Evolutionary conservation across 345 rosid genomes (phyloP), one percentile per base, ranked within the genome.

Genomic region (Hibiscus syriacus): DNA sequence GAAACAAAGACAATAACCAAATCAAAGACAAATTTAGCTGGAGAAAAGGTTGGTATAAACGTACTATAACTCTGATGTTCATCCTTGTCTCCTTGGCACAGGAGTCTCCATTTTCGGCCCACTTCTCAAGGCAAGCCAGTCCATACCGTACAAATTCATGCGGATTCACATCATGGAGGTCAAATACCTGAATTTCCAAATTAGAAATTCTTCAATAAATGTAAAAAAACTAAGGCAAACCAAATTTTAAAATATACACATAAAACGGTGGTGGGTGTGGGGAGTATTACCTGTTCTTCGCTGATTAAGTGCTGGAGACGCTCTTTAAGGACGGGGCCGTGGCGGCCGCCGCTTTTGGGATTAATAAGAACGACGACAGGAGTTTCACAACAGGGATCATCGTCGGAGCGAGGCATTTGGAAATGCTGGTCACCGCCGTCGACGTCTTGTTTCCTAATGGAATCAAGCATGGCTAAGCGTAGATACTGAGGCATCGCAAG

Each of bases 341-440:
- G 79, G 13, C 98, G 85, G 29, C 98, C 98, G 25, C 98, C 99
- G 73, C 99, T 90, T 27, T 73, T 79, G 29, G 91, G 79, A 55
- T 92, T 95, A 67, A 95, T 81, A 34, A 95, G 90, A 16, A 95
- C 92, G 6, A 92, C 82, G 68, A 95, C 19, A 16, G 99, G 99
- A 2, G 84, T 77, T 29, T 90, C 93, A 11, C 92, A 89, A 1
- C 82, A 73, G 14, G 43, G 22, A 17, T 10, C 17, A 3, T 66
- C 66, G 7, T 66, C 71, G 59, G 72, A 19, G 46, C 58, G 25
- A 36, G 54, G 59, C 23, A 55, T 2, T 8, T 2, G 63, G 26
- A 65, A 58, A 58, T 67, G 68, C 48, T 7, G 62, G 64, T 68
- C 59, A 29, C 69, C 82, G 60, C 77, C 76, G 0, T 72, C 74